Conservation (phyloP, 2,329 filamentous ascomycete species). For the Pyrenophora teres region DNA sequence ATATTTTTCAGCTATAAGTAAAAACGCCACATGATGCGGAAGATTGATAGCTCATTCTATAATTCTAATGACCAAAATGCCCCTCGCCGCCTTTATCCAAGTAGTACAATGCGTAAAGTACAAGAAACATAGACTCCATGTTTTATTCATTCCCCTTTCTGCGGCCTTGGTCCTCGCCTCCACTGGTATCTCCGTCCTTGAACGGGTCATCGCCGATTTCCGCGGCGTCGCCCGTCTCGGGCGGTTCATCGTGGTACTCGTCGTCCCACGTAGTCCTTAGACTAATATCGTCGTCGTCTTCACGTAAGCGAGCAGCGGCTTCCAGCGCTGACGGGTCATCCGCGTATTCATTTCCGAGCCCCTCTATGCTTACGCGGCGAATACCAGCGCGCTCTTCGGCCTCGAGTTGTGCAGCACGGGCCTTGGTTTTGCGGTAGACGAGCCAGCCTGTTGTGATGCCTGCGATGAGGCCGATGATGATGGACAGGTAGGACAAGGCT, state of each 20-base stretch:
- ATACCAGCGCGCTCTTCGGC: conserved; percentile 51
- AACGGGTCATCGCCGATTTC: conserved; percentile 52
- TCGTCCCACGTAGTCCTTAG: conserved; percentile 56
- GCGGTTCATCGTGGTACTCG: conserved; percentile 51
- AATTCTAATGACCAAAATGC: too few species aligned
- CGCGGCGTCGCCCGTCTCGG: conserved; percentile 48
- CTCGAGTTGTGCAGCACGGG: conserved; percentile 56
- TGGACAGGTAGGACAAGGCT: conserved; percentile 81
- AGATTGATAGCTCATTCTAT: too few species aligned
- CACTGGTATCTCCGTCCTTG: conserved; percentile 47
- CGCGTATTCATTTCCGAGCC: conserved; percentile 48
- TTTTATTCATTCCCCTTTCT: conserved; percentile 9
- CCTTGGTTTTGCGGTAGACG: conserved; percentile 72
- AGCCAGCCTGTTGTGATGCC: conserved; percentile 79
- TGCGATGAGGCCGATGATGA: conserved; percentile 70
- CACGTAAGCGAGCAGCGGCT: conserved; percentile 47
- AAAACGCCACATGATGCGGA: not conserved
- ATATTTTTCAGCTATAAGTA: too few species aligned
- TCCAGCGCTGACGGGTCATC: conserved; percentile 53
- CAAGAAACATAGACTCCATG: not conserved
- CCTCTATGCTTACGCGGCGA: conserved; percentile 39
- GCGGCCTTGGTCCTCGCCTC: conserved; percentile 25
- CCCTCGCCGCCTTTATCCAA: not conserved
- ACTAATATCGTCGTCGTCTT: conserved; percentile 59
- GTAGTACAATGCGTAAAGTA: not conserved